A percentile compares a stretch with the other conserved stretches of the same genome.
Evolutionary conservation across 2,329 filamentous ascomycete genomes (phyloP).

Genomic region (Aspergillus sp.): DNA sequence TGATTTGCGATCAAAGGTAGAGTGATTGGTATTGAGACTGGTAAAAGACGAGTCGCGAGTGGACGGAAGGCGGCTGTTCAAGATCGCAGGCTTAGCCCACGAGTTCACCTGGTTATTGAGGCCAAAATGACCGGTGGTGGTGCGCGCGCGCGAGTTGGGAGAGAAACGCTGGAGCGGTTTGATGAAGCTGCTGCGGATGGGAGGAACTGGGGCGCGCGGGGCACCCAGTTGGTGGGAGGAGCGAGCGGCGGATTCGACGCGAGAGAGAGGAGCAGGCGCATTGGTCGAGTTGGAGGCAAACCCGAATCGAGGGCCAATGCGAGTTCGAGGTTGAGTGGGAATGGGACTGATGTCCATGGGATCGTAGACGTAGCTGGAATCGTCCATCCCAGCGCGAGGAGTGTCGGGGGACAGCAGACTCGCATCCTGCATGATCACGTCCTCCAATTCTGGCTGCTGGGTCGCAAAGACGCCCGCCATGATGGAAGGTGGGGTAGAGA

Average conservation of each 20-base stretch:
- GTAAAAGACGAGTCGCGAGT: conserved; percentile 13
- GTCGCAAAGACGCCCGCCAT: conserved; percentile 13
- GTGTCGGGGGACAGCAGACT: conserved; percentile 6
- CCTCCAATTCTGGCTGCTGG: conserved; percentile 10
- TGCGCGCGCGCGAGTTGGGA: conserved; percentile 3
- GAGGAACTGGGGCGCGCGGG: neutral
- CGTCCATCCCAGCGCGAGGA: neutral
- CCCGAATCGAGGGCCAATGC: neutral
- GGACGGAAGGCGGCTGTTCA: neutral
- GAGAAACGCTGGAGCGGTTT: conserved; percentile 9
- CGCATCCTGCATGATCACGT: conserved; percentile 11
- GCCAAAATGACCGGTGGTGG: neutral
- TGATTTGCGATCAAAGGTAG: conserved; percentile 6
- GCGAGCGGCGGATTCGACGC: neutral
- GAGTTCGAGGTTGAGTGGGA: neutral
- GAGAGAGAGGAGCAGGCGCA: neutral
- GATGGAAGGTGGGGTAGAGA: neutral
- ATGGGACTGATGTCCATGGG: conserved; percentile 18
- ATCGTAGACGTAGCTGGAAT: conserved; percentile 4
- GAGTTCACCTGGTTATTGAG: neutral
- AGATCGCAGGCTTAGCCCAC: neutral
- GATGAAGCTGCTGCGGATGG: conserved; percentile 5
- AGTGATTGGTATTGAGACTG: conserved; percentile 7
- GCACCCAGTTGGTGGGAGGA: neutral
- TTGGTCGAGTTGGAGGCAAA: neutral